Conservation (phyloP, 306 rosid species). For the Prunus davidiana region DNA sequence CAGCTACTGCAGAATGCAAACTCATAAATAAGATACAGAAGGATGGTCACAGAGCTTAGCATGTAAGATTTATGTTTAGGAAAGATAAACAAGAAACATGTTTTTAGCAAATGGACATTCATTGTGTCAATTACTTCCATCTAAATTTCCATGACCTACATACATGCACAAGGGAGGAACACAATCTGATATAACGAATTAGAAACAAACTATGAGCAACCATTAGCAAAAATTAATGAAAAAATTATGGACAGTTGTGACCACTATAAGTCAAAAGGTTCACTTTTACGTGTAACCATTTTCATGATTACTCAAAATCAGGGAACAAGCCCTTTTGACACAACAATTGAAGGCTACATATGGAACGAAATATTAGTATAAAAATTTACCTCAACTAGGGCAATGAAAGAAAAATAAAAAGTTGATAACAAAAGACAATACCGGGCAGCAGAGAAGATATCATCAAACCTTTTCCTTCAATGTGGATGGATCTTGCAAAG, state of each 20-base stretch:
- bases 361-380: neutral
- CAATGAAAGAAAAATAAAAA: neutral
- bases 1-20: no score
- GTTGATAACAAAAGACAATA: constrained; percentile 23
- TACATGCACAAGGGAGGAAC: neutral
- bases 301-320: neutral
- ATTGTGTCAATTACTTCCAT: no score
- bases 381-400: neutral
- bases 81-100: no score
- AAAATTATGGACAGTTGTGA: neutral
- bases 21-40: no score
- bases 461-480: constrained; percentile 88
- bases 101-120: no score
- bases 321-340: neutral
- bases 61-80: no score
- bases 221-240: neutral
- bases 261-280: neutral
- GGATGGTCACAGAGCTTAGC: no score
- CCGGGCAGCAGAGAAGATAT: constrained; percentile 93
- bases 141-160: neutral
- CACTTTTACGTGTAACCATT: neutral
- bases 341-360: neutral
- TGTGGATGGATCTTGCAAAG: constrained; percentile 94
- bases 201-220: neutral
- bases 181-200: neutral